Percentiles rank a stretch among this genome's conserved stretches.
Evolutionary conservation across 164 flowering plant species (phyloP).

Genomic region (Akebia trifoliata): DNA sequence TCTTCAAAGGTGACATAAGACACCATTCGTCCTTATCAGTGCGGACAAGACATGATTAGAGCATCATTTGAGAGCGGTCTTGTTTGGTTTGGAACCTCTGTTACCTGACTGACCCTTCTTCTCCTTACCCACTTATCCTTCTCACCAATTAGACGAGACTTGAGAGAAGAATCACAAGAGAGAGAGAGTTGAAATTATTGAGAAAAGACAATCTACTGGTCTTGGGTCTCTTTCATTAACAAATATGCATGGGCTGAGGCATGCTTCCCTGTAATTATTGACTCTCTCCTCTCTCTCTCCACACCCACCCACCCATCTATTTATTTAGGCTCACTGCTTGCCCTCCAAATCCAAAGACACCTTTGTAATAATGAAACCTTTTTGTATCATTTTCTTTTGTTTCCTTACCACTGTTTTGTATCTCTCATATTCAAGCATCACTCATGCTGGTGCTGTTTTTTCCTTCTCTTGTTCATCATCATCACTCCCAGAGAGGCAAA

Average conservation of each 20-base stretch:
- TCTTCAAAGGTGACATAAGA: neutral
- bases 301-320: slow-evolving; percentile 13
- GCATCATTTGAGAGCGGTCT: no score
- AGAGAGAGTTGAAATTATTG: slow-evolving; percentile 4
- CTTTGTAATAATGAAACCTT: slow-evolving; percentile 26
- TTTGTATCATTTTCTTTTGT: slow-evolving; percentile 22
- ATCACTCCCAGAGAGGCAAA: slow-evolving; percentile 15
- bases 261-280: slow-evolving; percentile 33
- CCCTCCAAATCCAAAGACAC: neutral
- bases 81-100: no score
- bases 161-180: neutral
- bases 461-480: slow-evolving; percentile 6
- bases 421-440: slow-evolving; percentile 16
- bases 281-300: slow-evolving; percentile 16
- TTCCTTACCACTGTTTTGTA: slow-evolving; percentile 22
- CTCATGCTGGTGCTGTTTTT: slow-evolving; percentile 11
- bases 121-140: neutral
- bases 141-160: no score
- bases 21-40: neutral
- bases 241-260: slow-evolving; percentile 30
- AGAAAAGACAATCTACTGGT: slow-evolving; percentile 2
- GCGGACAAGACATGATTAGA: neutral
- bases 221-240: slow-evolving; percentile 11
- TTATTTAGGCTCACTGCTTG: slow-evolving; percentile 9
- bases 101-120: neutral